phyloP scores from a whole-genome alignment of 164 flowering plant species.

The Piper betle region DNA sequence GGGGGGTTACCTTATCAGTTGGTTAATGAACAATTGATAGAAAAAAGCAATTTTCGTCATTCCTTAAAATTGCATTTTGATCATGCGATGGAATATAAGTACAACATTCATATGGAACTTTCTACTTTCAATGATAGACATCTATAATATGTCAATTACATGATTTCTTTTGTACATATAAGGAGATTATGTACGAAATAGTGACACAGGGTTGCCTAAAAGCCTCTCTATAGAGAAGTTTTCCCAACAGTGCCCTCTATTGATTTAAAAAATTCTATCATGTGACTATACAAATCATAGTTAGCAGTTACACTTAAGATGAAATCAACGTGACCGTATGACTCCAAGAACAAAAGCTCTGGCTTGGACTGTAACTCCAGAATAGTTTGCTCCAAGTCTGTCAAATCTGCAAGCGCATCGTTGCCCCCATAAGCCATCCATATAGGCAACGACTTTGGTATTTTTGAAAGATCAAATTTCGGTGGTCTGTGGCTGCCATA shows the following conservation, averaged over 20 bases:
- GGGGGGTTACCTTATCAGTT: too few species aligned
- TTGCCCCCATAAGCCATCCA: conserved; percentile 92
- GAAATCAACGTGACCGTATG: conserved; percentile 85
- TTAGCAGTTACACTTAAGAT: conserved; percentile 44
- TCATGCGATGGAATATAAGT: too few species aligned
- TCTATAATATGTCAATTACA: too few species aligned
- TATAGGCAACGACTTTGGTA: conserved; percentile 67
- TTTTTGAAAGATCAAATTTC: conserved; percentile 42
- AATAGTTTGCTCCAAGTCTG: conserved; percentile 63
- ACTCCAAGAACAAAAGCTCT: conserved; percentile 58
- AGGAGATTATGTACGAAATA: too few species aligned
- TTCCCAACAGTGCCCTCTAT: conserved; percentile 16
- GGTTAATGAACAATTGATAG: too few species aligned
- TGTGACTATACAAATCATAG: conserved; percentile 47
- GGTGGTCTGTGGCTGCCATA: conserved; percentile 60
- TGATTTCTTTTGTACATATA: too few species aligned
- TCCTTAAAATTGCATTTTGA: too few species aligned
- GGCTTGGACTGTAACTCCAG: conserved; percentile 48
- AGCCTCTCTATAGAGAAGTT: conserved; percentile 1
- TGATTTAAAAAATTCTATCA: conserved; percentile 65
- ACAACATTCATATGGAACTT: not conserved
- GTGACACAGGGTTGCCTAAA: too few species aligned
- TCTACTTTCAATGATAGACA: not conserved
- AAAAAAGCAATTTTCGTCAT: too few species aligned
- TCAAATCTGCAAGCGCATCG: conserved; percentile 65